Percentiles rank a stretch among this genome's conserved stretches.
Conservation (phyloP, 345 rosid species). For the Conringia planisiliqua region DNA sequence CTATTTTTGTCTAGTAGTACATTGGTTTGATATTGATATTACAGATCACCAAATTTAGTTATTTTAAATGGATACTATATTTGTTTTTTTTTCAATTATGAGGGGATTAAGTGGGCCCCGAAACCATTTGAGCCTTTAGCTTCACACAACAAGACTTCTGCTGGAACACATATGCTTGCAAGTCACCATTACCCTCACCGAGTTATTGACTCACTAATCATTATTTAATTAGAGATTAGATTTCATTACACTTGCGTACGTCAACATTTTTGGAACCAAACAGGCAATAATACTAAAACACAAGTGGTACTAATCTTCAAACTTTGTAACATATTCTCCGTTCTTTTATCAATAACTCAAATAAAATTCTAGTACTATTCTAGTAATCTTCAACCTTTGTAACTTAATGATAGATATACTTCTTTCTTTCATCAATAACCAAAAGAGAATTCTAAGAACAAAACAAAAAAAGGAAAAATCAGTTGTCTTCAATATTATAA, state of each 20-base stretch:
- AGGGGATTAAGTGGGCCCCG: constrained; percentile 19
- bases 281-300: constrained; percentile 11
- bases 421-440: not conserved
- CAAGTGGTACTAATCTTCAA: not conserved
- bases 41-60: not conserved
- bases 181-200: constrained; percentile 30
- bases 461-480: not conserved
- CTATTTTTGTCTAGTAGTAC: not conserved
- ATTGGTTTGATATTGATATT: not conserved
- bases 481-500: not conserved
- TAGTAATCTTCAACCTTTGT: not conserved
- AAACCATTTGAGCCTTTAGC: constrained; percentile 39
- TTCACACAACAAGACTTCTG: constrained; percentile 52
- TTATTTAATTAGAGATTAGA: not conserved
- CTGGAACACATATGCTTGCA: constrained; percentile 25
- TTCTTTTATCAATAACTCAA: not conserved
- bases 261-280: not conserved
- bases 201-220: constrained; percentile 8
- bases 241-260: not conserved
- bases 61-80: not conserved
- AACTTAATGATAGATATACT: not conserved
- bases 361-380: not conserved
- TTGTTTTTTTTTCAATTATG: not conserved
- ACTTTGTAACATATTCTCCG: not conserved
- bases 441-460: not conserved